Percentiles rank a stretch among this genome's conserved stretches.
These are phyloP conservation scores for Jamesozyma rosinii DNA, from an alignment of 805 yeast genomes.

Conservation along the genomic window DNA sequence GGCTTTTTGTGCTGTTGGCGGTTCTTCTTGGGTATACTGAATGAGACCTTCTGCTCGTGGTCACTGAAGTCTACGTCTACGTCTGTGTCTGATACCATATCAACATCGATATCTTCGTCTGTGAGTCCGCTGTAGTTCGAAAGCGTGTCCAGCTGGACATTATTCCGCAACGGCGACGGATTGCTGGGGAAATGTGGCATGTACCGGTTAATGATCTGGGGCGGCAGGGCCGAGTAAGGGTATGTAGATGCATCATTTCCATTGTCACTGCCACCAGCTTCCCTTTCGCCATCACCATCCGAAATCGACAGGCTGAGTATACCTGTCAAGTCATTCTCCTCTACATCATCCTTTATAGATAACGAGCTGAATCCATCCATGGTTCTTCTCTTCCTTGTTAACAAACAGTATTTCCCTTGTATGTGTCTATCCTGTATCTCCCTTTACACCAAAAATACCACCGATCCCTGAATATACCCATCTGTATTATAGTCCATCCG, in stretches of 20 bases:
- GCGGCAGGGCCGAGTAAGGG: constrained; percentile 5
- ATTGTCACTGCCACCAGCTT: neutral
- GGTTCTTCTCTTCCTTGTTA: too few relatives aligned
- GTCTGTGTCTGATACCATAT: constrained; percentile 3
- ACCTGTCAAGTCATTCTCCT: constrained; percentile 1
- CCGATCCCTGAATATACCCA: too few relatives aligned
- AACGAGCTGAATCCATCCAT: constrained; percentile 6
- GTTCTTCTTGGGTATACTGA: neutral
- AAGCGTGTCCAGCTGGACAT: constrained; percentile 7
- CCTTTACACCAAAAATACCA: too few relatives aligned
- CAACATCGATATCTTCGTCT: constrained; percentile 18
- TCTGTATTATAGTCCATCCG: too few relatives aligned
- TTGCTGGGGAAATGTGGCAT: constrained; percentile 12
- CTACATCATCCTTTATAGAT: constrained; percentile 4
- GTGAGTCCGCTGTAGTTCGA: constrained; percentile 3
- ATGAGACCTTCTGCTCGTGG: neutral
- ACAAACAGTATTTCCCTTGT: too few relatives aligned
- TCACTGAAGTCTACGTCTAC: neutral
- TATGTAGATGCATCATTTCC: neutral
- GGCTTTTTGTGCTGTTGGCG: too few relatives aligned
- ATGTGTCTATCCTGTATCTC: too few relatives aligned
- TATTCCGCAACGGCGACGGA: constrained; percentile 13
- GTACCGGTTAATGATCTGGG: constrained; percentile 10
- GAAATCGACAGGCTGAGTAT: constrained; percentile 2
- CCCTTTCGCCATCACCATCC: constrained; percentile 2